Conservation (phyloP, 2,329 filamentous ascomycete genomes). For the Conoideocrella luteorostrata region DNA sequence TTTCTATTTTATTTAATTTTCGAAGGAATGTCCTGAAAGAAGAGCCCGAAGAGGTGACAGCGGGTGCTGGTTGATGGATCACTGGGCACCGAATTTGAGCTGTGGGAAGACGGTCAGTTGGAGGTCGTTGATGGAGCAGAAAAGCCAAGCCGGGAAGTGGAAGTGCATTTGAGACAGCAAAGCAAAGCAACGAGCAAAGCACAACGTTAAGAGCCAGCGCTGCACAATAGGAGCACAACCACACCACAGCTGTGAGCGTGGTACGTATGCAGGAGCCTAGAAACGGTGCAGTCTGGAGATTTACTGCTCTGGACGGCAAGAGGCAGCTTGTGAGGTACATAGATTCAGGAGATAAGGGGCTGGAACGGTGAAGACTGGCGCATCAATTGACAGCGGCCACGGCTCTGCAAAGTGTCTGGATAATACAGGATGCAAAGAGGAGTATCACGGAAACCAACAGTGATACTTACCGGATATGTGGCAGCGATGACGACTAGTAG, state of each 20-base stretch:
- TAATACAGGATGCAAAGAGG: background rate
- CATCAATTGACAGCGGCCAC: background rate
- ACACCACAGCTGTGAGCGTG: no score
- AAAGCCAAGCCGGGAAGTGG: background rate
- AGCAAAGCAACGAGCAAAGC: background rate
- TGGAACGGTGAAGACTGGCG: background rate
- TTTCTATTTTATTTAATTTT: background rate
- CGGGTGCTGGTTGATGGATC: conserved; percentile 3
- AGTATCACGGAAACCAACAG: background rate
- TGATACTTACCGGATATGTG: conserved; percentile 6
- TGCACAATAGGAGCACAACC: background rate
- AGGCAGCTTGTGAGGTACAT: background rate
- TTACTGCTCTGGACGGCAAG: no score
- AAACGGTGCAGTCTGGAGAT: no score
- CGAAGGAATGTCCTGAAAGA: background rate
- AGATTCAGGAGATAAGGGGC: background rate
- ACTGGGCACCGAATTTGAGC: background rate
- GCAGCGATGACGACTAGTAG: background rate
- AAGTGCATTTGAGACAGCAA: background rate
- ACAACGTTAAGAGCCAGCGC: background rate
- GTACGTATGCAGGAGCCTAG: background rate
- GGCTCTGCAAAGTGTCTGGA: background rate
- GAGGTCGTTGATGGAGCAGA: background rate
- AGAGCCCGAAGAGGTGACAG: background rate
- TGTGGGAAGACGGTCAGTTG: conserved; percentile 6